phyloP scores from a whole-genome alignment of 306 rosid genomes.

The Benincasa hispida region DNA sequence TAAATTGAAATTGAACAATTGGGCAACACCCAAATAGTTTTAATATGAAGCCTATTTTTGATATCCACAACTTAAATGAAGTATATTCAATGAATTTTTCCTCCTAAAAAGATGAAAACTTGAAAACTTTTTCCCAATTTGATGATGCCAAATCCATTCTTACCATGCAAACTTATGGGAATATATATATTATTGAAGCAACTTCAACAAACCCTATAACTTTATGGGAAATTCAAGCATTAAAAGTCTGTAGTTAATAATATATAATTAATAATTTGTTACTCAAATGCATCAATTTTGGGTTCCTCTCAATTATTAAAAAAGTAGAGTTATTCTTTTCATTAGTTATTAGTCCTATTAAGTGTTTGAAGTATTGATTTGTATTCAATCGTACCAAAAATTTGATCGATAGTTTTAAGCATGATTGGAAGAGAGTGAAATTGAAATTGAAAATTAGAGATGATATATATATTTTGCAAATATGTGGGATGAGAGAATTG shows the following conservation, averaged over 20 bases:
- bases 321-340: neutral
- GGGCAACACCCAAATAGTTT: neutral
- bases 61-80: neutral
- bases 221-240: neutral
- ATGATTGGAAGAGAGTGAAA: neutral
- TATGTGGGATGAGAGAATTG: too few species aligned
- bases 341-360: neutral
- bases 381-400: neutral
- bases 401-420: neutral
- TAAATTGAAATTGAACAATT: neutral
- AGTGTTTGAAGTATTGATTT: neutral
- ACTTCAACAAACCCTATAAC: neutral
- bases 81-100: neutral
- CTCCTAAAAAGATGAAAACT: neutral
- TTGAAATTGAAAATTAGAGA: too few species aligned
- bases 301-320: neutral
- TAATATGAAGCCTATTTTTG: neutral
- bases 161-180: neutral
- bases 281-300: neutral
- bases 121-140: neutral
- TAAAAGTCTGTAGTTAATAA: neutral
- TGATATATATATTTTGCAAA: too few species aligned
- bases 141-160: neutral
- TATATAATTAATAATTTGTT: neutral
- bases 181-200: neutral